Percentiles rank a stretch among this genome's conserved stretches.
Evolutionary conservation across 2,329 filamentous ascomycete genomes (phyloP).

Genomic region (Fusarium staphyleae): DNA sequence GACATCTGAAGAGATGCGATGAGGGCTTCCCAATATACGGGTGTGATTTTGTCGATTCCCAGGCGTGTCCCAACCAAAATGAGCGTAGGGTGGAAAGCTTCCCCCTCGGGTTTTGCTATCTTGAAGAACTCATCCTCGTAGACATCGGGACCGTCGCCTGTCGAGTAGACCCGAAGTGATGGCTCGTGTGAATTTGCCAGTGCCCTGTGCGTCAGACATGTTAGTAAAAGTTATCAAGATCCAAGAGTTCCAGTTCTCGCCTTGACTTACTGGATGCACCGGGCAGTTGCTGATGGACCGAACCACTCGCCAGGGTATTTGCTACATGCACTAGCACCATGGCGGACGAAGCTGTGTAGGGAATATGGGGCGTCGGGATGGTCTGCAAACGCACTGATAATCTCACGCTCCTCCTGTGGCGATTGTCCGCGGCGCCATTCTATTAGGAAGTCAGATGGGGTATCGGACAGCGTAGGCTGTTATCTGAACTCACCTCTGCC

Average conservation of each 20-base stretch:
- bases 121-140: slow-evolving; percentile 89
- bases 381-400: slow-evolving; percentile 87
- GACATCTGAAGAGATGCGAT: slow-evolving; percentile 83
- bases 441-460: slow-evolving; percentile 35
- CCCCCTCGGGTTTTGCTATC: slow-evolving; percentile 72
- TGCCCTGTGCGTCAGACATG: slow-evolving; percentile 60
- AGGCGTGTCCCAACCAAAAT: slow-evolving; percentile 88
- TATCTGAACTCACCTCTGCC: slow-evolving; percentile 71
- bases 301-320: slow-evolving; percentile 99
- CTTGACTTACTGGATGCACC: slow-evolving; percentile 86
- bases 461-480: background rate
- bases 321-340: slow-evolving; percentile 85
- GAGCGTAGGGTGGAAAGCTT: slow-evolving; percentile 79
- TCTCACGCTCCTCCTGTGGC: slow-evolving; percentile 67
- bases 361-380: slow-evolving; percentile 87
- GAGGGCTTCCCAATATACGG: slow-evolving; percentile 94
- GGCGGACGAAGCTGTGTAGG: slow-evolving; percentile 90
- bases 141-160: slow-evolving; percentile 88
- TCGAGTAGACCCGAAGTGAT: slow-evolving; percentile 82
- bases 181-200: slow-evolving; percentile 72
- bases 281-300: slow-evolving; percentile 93
- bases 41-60: slow-evolving; percentile 92
- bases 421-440: slow-evolving; percentile 77
- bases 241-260: background rate
- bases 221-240: background rate